Conservation (phyloP, 768 basidiomycete genomes). For the Tulasnella sp. region DNA sequence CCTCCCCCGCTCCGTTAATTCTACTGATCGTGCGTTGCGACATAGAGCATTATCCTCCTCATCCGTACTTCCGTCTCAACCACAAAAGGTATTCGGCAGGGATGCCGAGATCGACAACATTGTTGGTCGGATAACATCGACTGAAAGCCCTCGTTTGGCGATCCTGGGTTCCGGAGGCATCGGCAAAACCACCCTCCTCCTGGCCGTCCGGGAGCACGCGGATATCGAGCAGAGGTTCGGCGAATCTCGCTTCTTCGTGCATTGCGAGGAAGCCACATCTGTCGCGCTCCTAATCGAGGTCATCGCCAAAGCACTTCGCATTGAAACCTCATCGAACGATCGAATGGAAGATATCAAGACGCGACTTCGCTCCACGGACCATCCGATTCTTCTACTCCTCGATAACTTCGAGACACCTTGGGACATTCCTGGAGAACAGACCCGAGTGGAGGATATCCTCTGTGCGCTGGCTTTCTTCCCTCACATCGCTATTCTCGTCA, state of each 20-base stretch:
- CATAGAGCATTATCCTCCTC: no score
- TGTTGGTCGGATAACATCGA: neutral
- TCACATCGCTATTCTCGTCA: slow-evolving; percentile 28
- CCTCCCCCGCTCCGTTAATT: no score
- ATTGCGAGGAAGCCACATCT: neutral
- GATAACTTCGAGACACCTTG: slow-evolving; percentile 37
- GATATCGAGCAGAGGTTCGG: neutral
- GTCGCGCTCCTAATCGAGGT: neutral
- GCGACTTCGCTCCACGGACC: no score
- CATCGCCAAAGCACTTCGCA: neutral
- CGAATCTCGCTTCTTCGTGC: neutral
- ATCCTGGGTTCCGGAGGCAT: slow-evolving; percentile 30
- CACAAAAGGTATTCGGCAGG: no score
- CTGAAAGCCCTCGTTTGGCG: neutral
- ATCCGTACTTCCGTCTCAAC: no score
- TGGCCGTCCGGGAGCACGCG: slow-evolving; percentile 24
- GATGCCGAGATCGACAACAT: no score
- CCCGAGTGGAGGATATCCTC: slow-evolving; percentile 24
- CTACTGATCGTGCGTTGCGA: no score
- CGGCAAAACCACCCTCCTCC: slow-evolving; percentile 33
- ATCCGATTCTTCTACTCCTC: slow-evolving; percentile 23
- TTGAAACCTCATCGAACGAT: neutral
- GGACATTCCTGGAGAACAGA: slow-evolving; percentile 24
- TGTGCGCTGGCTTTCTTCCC: slow-evolving; percentile 22
- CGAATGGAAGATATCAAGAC: neutral